These are phyloP conservation scores for Zygosaccharomyces bailii DNA, from an alignment of 805 yeast species.

Conservation along the genomic window DNA sequence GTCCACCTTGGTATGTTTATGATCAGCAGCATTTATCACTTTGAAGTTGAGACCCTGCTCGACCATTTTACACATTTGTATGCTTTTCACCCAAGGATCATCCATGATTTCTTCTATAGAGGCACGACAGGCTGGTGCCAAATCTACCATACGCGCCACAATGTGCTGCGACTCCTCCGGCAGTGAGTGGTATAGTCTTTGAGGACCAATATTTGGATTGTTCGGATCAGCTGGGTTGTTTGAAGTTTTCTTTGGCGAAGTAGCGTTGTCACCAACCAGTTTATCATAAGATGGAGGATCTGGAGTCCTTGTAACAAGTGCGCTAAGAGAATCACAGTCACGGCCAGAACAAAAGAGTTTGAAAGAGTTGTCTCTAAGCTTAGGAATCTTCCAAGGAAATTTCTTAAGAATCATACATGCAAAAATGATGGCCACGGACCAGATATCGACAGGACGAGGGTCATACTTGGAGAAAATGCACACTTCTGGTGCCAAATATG, in stretches of 20 bases:
- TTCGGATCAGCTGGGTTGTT: constrained; percentile 43
- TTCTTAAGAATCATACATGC: constrained; percentile 89
- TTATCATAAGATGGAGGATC: constrained; percentile 41
- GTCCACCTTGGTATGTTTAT: constrained; percentile 83
- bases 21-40: constrained; percentile 49
- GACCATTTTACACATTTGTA: constrained; percentile 64
- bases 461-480: constrained; percentile 78
- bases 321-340: constrained; percentile 63
- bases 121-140: constrained; percentile 83
- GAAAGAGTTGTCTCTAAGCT: constrained; percentile 74
- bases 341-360: constrained; percentile 75
- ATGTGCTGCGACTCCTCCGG: constrained; percentile 67
- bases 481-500: constrained; percentile 90
- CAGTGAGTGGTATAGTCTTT: constrained; percentile 63
- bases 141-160: constrained; percentile 71
- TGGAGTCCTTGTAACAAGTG: constrained; percentile 54
- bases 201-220: constrained; percentile 70
- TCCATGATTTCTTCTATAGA: constrained; percentile 74
- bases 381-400: constrained; percentile 95
- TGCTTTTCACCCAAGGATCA: constrained; percentile 63
- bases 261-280: constrained; percentile 12
- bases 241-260: constrained; percentile 18
- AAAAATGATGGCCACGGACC: constrained; percentile 89
- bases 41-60: constrained; percentile 41
- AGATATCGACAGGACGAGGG: constrained; percentile 89